Percentiles rank a stretch among this genome's conserved stretches.
Evolutionary conservation across 2,329 filamentous ascomycete species (phyloP).

Genomic region (Paracamarosporium sp.): DNA sequence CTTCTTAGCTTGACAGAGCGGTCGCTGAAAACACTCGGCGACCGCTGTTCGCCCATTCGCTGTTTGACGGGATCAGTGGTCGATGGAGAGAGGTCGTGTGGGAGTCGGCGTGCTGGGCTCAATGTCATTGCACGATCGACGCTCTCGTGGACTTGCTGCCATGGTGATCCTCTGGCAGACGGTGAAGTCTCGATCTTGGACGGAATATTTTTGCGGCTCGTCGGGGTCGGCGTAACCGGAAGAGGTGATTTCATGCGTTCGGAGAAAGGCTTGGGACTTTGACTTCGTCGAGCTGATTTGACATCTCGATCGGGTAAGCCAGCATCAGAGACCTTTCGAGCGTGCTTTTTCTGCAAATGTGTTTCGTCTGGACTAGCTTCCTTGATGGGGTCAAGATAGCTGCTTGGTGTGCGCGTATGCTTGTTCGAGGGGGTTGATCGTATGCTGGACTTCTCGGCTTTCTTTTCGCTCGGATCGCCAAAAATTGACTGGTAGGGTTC

Average conservation of each 20-base stretch:
- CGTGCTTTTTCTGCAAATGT: constrained; percentile 46
- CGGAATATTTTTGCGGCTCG: constrained; percentile 29
- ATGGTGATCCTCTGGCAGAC: constrained; percentile 33
- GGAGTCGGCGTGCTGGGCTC: constrained; percentile 42
- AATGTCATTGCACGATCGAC: constrained; percentile 50
- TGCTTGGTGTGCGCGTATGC: constrained; percentile 35
- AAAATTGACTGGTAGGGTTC: constrained; percentile 42
- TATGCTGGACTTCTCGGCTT: constrained; percentile 16
- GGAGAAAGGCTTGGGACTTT: constrained; percentile 40
- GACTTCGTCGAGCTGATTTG: constrained; percentile 48
- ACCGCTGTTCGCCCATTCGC: constrained; percentile 41
- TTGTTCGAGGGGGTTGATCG: constrained; percentile 33
- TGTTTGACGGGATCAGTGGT: constrained; percentile 43
- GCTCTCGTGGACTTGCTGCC: constrained; percentile 55
- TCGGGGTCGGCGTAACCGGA: constrained; percentile 38
- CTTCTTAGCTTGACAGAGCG: constrained; percentile 50
- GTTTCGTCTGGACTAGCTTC: constrained; percentile 57
- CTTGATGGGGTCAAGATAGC: constrained; percentile 58
- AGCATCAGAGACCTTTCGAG: constrained; percentile 50
- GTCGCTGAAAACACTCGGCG: constrained; percentile 53
- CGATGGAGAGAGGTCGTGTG: constrained; percentile 44
- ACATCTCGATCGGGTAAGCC: constrained; percentile 51
- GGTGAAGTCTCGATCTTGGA: constrained; percentile 35
- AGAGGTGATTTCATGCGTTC: constrained; percentile 41
- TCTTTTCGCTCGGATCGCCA: constrained; percentile 39